Conservation (phyloP, 2,329 filamentous ascomycete genomes). For the Aspergillus novofumigatus region DNA sequence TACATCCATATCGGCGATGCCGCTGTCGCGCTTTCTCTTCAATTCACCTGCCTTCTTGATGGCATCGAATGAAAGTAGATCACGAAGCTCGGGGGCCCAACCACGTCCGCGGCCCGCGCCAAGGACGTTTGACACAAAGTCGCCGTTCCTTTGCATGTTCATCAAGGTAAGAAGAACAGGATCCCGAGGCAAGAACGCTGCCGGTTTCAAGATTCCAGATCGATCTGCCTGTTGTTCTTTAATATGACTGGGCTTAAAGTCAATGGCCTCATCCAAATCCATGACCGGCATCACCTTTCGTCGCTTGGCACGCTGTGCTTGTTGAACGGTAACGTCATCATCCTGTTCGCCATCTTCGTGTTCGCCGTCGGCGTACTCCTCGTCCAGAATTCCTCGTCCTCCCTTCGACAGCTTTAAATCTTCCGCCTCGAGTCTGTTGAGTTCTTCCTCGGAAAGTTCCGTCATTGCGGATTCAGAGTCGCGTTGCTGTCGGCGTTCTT, state of each 20-base stretch:
- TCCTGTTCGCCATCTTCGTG: conserved; percentile 47
- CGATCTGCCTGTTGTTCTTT: conserved; percentile 82
- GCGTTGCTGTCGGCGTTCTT: conserved; percentile 49
- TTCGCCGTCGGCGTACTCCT: conserved; percentile 45
- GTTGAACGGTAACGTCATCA: conserved; percentile 53
- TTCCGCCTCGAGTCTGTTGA: conserved; percentile 41
- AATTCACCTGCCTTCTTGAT: conserved; percentile 72
- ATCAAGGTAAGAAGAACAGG: conserved; percentile 81
- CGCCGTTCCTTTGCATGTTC: conserved; percentile 86
- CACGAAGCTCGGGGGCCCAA: conserved; percentile 90
- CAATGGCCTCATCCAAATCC: conserved; percentile 73
- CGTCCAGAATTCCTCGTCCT: conserved; percentile 38
- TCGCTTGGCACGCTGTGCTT: conserved; percentile 70
- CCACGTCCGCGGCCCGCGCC: conserved; percentile 70
- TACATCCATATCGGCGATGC: conserved; percentile 74
- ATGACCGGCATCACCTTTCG: conserved; percentile 63
- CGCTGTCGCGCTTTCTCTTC: conserved; percentile 91
- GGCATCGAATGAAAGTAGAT: conserved; percentile 83
- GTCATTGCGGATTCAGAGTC: conserved; percentile 69
- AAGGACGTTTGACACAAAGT: conserved; percentile 83
- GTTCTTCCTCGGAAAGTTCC: conserved; percentile 62
- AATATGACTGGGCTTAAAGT: conserved; percentile 72
- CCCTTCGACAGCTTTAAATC: conserved; percentile 8
- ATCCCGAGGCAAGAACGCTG: conserved; percentile 80
- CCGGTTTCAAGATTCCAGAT: conserved; percentile 77